Evolutionary conservation across 495 filamentous ascomycete species (phyloP).

Genomic region (Penicillium riverlandense): DNA sequence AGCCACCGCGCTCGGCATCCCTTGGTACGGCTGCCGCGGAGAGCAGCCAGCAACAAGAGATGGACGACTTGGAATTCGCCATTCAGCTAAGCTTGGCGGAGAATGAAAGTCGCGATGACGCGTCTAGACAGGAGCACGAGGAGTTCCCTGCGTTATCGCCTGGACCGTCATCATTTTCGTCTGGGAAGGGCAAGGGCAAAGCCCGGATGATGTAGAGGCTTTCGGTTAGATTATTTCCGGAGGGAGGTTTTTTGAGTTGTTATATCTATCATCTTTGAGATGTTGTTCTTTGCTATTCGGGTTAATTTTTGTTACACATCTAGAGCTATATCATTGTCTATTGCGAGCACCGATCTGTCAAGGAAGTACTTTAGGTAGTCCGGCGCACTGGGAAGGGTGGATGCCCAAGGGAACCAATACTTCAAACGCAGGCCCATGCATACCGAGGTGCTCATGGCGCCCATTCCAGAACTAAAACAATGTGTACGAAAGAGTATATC

Average conservation of each 20-base stretch:
- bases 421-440: too few species aligned
- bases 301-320: too few species aligned
- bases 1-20: slow-evolving; percentile 8
- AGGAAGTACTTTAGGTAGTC: too few species aligned
- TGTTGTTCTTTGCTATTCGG: neutral
- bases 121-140: slow-evolving; percentile 28
- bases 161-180: slow-evolving; percentile 36
- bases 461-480: too few species aligned
- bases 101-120: slow-evolving; percentile 47
- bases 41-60: slow-evolving; percentile 40
- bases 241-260: neutral
- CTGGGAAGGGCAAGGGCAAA: slow-evolving; percentile 32
- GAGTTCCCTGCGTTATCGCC: slow-evolving; percentile 52
- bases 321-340: too few species aligned
- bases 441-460: too few species aligned
- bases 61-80: slow-evolving; percentile 78
- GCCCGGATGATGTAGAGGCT: slow-evolving; percentile 23
- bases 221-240: neutral
- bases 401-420: too few species aligned
- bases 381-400: too few species aligned
- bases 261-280: neutral
- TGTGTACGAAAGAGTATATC: too few species aligned
- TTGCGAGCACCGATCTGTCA: too few species aligned
- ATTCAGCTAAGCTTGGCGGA: slow-evolving; percentile 80
- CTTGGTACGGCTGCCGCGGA: slow-evolving; percentile 19